phyloP scores from a whole-genome alignment of 1,284 basidiomycete species.

The Coniferiporia sulphurascens region DNA sequence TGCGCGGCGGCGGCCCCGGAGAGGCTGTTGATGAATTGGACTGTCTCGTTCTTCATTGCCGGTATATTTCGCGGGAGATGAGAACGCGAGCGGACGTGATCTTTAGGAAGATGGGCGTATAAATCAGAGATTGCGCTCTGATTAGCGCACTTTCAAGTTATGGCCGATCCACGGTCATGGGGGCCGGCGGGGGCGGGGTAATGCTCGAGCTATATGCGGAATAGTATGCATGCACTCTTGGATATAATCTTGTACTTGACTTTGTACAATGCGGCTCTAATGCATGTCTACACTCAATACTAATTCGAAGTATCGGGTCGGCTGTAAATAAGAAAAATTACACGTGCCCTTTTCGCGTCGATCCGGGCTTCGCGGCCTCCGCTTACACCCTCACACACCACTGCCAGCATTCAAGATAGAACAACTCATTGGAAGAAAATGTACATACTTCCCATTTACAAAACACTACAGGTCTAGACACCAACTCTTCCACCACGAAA shows the following conservation, averaged over 20 bases:
- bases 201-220: neutral
- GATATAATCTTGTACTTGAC: too few relatives aligned
- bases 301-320: too few relatives aligned
- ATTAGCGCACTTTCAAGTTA: neutral
- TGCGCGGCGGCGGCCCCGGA: conserved; percentile 30
- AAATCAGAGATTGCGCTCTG: neutral
- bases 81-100: neutral
- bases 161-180: neutral
- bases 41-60: conserved; percentile 26
- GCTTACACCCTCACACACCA: too few relatives aligned
- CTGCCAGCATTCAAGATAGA: too few relatives aligned
- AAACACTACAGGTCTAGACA: too few relatives aligned
- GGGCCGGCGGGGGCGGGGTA: neutral
- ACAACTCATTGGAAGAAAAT: too few relatives aligned
- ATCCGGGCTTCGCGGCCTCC: too few relatives aligned
- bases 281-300: neutral
- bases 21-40: conserved; percentile 71
- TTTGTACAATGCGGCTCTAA: neutral
- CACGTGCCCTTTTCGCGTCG: too few relatives aligned
- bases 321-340: too few relatives aligned
- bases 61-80: too few relatives aligned
- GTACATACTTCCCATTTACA: too few relatives aligned
- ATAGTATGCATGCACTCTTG: neutral
- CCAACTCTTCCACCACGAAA: too few relatives aligned
- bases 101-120: neutral